Base-by-base conservation (phyloP, 345 rosid genomes). In the Dipteronia sinensis region DNA sequence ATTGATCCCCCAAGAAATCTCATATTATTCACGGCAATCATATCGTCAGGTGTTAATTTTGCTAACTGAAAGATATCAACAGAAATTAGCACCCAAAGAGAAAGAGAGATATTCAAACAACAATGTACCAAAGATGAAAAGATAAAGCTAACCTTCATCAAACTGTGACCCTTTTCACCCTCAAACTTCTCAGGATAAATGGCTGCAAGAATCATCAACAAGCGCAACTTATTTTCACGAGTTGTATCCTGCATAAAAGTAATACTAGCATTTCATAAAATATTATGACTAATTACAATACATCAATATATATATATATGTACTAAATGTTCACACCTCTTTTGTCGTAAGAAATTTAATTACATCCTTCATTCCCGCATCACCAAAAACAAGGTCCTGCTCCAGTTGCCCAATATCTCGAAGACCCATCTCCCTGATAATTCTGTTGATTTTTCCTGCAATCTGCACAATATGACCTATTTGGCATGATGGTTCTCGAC, bases 321-420 rank as follows among this genome's bases (percentile, higher is more conserved):
- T 53, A 49, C 44, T 44, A 68, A 16, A 73, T 72, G 23, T 79
- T 34, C 67, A 81, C 62, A 94, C 99, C 97, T 91, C 95, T 49
- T 88, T 90, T n/a, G 88, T 80, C 68, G 91, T 91, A 74, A 97
- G 86, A 88, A 87, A 97, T 75, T 91, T 93, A 75, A 94, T 88
- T 58, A 94, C 94, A 51, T 97, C 98, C 80, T 93, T 94, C 90
- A 82, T 90, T 77, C 98, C 96, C 34, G 96, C 98, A 90, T 94
- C 99, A 80, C 99, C 98, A 79, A 97, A 97, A 62, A 92, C 98
- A 78, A 97, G 94, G 78, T 92, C 97, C 82, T 97, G 98, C 84
- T 97, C 97, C 70, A 97, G 90, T 77, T 97, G 96, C 77, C 98
- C 99, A 79, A 97, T 84, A 74, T 97, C 98, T 77, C 90, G 84